These are phyloP conservation scores for Podila clonocystis DNA, from an alignment of 192 early-diverging fungal genomes.

Conservation along the genomic window DNA sequence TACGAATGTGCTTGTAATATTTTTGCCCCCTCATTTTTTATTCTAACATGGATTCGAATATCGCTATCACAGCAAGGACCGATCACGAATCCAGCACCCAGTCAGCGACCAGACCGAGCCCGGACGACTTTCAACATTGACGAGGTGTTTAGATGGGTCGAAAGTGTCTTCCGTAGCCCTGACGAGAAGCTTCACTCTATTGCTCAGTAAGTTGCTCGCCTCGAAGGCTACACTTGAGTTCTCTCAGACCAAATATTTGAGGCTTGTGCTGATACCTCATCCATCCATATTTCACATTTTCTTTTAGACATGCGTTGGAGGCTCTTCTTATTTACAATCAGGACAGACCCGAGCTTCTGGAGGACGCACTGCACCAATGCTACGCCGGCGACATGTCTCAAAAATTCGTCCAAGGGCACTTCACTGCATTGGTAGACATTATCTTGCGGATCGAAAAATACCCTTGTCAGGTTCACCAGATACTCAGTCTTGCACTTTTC, in stretches of 20 bases:
- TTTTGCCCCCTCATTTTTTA: neutral
- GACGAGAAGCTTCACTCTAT: conserved; percentile 64
- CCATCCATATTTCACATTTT: neutral
- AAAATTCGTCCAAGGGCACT: conserved; percentile 76
- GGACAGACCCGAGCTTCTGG: conserved; percentile 63
- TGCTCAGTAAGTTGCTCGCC: conserved; percentile 55
- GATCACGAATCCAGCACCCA: conserved; percentile 32
- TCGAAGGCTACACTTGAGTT: too few species aligned
- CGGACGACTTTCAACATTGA: conserved; percentile 61
- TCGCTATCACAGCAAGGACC: conserved; percentile 53
- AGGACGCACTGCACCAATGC: conserved; percentile 74
- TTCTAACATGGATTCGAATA: neutral
- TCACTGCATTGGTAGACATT: conserved; percentile 79
- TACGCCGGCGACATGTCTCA: conserved; percentile 72
- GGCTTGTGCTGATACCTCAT: neutral
- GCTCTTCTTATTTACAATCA: conserved; percentile 73
- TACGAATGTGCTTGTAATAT: neutral
- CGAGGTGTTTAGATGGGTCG: conserved; percentile 68
- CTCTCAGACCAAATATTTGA: neutral
- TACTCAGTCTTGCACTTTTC: conserved; percentile 78
- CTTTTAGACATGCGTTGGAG: conserved; percentile 69
- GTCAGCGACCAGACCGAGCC: conserved; percentile 10
- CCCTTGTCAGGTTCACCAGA: conserved; percentile 68
- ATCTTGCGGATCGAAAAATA: conserved; percentile 68
- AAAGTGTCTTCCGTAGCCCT: conserved; percentile 68